Conservation (phyloP, 257 asterid species). For the Craterostigma plantagineum region DNA sequence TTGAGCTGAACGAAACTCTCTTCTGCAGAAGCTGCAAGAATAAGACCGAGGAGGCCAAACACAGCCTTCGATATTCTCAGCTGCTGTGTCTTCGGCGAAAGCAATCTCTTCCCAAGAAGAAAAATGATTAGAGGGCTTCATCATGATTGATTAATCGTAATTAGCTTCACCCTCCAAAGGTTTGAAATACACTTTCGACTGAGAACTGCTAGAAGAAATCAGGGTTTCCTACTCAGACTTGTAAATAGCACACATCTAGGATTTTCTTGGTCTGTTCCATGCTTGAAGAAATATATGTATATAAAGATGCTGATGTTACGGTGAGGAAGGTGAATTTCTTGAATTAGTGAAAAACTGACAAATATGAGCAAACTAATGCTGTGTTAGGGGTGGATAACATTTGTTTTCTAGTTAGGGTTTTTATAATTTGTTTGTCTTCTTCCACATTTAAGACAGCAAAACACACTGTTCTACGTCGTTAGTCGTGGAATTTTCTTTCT, state of each 20-base stretch:
- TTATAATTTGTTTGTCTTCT: neutral
- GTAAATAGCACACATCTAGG: constrained; percentile 57
- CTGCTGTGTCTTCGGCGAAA: constrained; percentile 68
- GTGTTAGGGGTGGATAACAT: constrained; percentile 24
- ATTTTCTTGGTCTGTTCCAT: constrained; percentile 65
- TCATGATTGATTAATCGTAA: no score
- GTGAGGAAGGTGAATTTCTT: no score
- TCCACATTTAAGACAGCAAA: no score
- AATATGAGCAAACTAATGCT: no score
- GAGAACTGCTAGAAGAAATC: constrained; percentile 14
- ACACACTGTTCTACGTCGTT: no score
- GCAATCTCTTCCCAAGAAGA: constrained; percentile 86
- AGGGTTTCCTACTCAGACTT: constrained; percentile 15
- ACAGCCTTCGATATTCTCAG: constrained; percentile 59
- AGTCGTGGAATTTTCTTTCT: no score
- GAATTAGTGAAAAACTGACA: no score
- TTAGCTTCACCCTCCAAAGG: no score
- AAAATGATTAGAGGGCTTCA: constrained; percentile 13
- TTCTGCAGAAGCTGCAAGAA: constrained; percentile 67
- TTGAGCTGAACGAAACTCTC: constrained; percentile 92
- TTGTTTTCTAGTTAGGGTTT: constrained; percentile 22
- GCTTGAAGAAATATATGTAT: no score
- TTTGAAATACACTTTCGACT: no score
- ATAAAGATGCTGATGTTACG: no score
- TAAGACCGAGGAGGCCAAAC: constrained; percentile 96